Conservation (phyloP, 306 rosid species). For the Ormosia semicastrata region DNA sequence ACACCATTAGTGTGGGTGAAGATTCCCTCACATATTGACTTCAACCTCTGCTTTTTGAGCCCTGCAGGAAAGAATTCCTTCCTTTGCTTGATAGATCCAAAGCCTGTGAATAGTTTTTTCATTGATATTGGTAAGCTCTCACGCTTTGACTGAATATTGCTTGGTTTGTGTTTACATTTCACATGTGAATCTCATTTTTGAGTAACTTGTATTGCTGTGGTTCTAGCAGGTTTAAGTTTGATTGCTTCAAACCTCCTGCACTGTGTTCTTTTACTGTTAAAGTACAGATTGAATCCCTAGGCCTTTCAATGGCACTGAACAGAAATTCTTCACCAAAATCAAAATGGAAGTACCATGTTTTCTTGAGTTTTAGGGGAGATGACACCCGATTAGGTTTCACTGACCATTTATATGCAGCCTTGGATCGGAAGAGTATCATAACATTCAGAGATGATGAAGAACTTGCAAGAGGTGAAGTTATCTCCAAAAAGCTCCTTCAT, state of each 20-base stretch:
- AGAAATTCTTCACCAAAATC: background rate
- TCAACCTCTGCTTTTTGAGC: background rate
- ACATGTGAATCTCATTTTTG: background rate
- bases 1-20: background rate
- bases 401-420: background rate
- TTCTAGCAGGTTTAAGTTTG: background rate
- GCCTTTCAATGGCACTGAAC: background rate
- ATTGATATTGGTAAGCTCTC: background rate
- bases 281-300: background rate
- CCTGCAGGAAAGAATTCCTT: background rate
- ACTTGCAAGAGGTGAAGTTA: constrained; percentile 19
- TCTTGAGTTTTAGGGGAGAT: constrained; percentile 32
- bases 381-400: background rate
- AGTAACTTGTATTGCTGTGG: background rate
- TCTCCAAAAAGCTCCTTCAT: background rate
- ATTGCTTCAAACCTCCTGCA: background rate
- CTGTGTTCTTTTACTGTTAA: background rate
- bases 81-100: background rate
- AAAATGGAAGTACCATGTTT: constrained; percentile 30
- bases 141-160: background rate
- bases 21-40: background rate
- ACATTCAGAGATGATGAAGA: constrained; percentile 23
- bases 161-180: background rate
- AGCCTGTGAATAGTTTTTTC: too few species aligned
- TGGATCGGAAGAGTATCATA: background rate